Evolutionary conservation across 176 grass and related monocot genomes (phyloP).

Genomic region (Typha latifolia): DNA sequence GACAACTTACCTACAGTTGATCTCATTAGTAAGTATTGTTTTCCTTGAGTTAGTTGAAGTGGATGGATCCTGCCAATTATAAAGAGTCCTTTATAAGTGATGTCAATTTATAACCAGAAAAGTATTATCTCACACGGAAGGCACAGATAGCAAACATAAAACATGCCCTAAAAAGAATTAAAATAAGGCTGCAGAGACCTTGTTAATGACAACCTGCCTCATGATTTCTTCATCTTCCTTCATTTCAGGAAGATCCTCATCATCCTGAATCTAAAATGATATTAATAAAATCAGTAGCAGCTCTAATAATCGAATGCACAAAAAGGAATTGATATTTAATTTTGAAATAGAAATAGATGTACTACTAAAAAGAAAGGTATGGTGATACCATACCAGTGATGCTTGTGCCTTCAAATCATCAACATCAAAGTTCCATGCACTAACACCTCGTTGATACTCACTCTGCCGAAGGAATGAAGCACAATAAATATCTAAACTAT

Average conservation of each 20-base stretch:
- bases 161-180: neutral
- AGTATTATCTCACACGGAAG: neutral
- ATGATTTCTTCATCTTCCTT: constrained; percentile 83
- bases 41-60: constrained; percentile 42
- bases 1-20: constrained; percentile 36
- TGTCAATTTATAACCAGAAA: neutral
- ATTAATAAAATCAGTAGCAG: constrained; percentile 24
- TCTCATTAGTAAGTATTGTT: constrained; percentile 35
- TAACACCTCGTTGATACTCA: constrained; percentile 96
- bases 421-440: constrained; percentile 99
- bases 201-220: constrained; percentile 40
- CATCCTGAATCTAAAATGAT: constrained; percentile 56
- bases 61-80: constrained; percentile 41
- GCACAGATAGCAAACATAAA: neutral
- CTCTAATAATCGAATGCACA: neutral
- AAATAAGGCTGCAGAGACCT: constrained; percentile 28
- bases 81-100: neutral
- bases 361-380: neutral
- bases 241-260: constrained; percentile 65
- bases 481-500: constrained; percentile 10
- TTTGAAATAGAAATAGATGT: neutral
- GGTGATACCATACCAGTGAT: constrained; percentile 73
- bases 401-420: constrained; percentile 98
- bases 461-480: constrained; percentile 45
- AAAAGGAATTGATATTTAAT: neutral